phyloP scores from a whole-genome alignment of 2,329 filamentous ascomycete genomes.

The Colletotrichum paranaense region DNA sequence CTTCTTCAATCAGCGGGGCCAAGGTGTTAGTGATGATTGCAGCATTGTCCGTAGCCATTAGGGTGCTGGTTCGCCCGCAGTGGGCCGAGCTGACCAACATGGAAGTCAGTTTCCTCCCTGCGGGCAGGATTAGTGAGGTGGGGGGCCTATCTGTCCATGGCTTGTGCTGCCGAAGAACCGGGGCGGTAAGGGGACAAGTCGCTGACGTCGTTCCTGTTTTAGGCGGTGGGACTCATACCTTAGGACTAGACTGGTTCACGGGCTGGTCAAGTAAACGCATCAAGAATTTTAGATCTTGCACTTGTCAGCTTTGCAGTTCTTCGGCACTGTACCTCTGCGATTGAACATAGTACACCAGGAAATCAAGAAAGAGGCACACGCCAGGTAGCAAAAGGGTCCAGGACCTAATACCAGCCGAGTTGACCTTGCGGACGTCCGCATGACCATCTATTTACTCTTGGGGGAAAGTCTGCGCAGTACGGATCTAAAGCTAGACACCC shows the following conservation, averaged over 20 bases:
- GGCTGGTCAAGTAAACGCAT: neutral
- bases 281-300: neutral
- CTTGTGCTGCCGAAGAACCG: neutral
- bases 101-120: neutral
- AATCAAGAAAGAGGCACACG: no score
- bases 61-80: conserved; percentile 26
- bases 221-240: neutral
- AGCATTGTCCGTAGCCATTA: neutral
- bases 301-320: neutral
- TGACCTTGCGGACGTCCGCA: conserved; percentile 14
- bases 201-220: conserved; percentile 23
- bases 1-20: conserved; percentile 15
- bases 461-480: neutral
- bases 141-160: conserved; percentile 5
- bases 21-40: conserved; percentile 29
- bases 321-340: neutral
- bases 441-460: neutral
- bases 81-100: conserved; percentile 21
- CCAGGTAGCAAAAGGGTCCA: neutral
- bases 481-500: neutral
- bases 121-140: neutral
- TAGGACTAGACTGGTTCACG: neutral
- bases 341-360: no score
- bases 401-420: neutral
- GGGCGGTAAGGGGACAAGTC: neutral